Evolutionary conservation across 163 green algal genomes (phyloP), one percentile per base, ranked within the genome.

Genomic region (Prototheca wickerhamii): DNA sequence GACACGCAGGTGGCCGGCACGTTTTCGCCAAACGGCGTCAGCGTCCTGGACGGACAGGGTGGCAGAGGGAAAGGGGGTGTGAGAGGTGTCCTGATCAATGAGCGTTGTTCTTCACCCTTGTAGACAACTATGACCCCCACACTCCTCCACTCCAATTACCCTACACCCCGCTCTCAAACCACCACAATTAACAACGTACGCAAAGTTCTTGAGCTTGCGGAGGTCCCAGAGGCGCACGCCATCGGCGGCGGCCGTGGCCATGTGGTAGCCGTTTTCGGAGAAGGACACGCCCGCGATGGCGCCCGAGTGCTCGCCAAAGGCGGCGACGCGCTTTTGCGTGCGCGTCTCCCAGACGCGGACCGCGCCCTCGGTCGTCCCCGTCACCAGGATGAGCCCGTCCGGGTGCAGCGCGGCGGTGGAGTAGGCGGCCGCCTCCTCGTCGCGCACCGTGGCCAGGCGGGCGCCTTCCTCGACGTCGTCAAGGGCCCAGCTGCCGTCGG

Each of bases 221-320:
- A 99, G 84, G 71, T 99, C 93, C 92, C 92, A 99, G 43, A 99
- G 62, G 81, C 95, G 96, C 28, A 97, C 82, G 54, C 86, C 86
- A 44, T 97, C 88, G n/a, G 72, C 60, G 15, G 80, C 82, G 4
- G 82, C 79, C 3, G 83, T 82, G 3, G 92, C 91, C 70, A 98
- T 74, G 78, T 92, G 89, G 83, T 96, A 98, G 21, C 67, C 93
- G 68, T 98, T 98, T 69, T 98, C 92, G 35, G 71, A 89, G 77
- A 98, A 98, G 28, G 72, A 80, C n/a, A 97, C 71, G 42, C 57
- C 67, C 10, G 63, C 76, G 29, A 91, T 78, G 18, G 75, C 44
- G 18, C 79, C 82, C 10, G 65, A 70, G 60, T 94, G 84, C 2
- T 77, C 77, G 34, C 91, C 82, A 63, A 95, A 92, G 21, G 82